A percentile compares a stretch with the other conserved stretches of the same genome.
These are phyloP conservation scores for Malbranchea zuffiana DNA, from an alignment of 2,329 filamentous ascomycete genomes.

Conservation along the genomic window DNA sequence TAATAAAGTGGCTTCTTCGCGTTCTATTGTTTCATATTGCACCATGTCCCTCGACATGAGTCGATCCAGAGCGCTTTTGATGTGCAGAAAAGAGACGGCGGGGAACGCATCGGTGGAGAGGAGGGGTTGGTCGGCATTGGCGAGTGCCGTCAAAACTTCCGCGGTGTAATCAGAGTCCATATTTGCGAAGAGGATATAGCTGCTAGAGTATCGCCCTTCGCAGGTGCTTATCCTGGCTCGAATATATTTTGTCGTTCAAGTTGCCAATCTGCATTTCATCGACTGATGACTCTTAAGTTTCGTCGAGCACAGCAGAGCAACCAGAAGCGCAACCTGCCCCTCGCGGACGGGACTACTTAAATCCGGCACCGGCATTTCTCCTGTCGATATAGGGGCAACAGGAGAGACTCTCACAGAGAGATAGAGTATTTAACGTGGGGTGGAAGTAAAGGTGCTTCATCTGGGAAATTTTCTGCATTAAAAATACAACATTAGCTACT, in stretches of 20 bases:
- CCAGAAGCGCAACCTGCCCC: slow-evolving; percentile 4
- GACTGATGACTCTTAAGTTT: slow-evolving; percentile 5
- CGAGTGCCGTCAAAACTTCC: slow-evolving; percentile 55
- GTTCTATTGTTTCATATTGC: slow-evolving; percentile 69
- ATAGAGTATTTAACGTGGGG: no score
- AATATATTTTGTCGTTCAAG: no score
- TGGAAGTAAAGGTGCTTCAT: no score
- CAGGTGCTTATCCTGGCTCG: neutral
- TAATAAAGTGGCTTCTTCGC: slow-evolving; percentile 66
- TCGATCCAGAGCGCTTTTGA: slow-evolving; percentile 83
- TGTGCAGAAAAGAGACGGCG: slow-evolving; percentile 49
- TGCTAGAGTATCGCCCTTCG: neutral
- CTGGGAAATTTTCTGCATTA: no score
- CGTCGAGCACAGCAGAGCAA: neutral
- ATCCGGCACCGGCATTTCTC: no score
- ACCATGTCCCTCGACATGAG: slow-evolving; percentile 79
- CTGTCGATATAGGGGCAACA: no score
- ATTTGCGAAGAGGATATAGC: slow-evolving; percentile 14
- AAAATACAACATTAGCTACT: no score
- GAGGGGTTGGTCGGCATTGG: slow-evolving; percentile 49
- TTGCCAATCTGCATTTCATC: neutral
- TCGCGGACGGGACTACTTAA: no score
- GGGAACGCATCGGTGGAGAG: slow-evolving; percentile 62
- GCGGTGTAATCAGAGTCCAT: slow-evolving; percentile 49
- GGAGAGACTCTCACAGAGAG: no score